Conservation (phyloP, 176 grass and related monocot genomes). For the Oryza longistaminata region DNA sequence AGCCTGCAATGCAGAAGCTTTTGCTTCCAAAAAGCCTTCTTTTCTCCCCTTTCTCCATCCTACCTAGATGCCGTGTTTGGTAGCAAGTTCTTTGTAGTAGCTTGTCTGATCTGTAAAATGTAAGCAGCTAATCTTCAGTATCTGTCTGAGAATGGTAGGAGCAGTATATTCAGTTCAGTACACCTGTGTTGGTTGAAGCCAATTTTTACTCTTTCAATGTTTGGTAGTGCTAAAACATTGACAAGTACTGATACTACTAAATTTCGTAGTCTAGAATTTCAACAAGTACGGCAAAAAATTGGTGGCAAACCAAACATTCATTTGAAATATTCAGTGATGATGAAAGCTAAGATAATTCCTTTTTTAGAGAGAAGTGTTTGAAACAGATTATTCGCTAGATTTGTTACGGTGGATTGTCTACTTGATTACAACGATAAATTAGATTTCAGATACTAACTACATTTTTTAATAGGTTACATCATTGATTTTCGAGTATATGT, state of each 20-base stretch:
- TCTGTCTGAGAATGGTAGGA: background rate
- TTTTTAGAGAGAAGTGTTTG: background rate
- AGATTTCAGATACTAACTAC: no score
- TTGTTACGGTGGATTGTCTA: no score
- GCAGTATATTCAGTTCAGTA: background rate
- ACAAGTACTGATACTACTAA: no score
- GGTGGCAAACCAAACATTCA: no score
- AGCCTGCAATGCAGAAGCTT: slow-evolving; percentile 12
- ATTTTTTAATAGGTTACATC: no score
- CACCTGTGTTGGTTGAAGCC: background rate
- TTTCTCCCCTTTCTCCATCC: background rate
- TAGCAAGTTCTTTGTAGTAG: background rate
- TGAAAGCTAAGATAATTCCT: background rate
- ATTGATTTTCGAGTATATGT: no score
- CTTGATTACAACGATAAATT: no score
- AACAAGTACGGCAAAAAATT: no score
- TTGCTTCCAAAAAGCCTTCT: background rate
- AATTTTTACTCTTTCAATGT: no score
- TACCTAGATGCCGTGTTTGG: background rate
- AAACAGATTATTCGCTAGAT: no score
- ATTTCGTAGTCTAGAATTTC: no score
- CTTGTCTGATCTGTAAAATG: slow-evolving; percentile 10
- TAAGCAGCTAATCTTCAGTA: slow-evolving; percentile 13
- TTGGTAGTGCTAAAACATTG: no score
- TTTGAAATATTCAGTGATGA: background rate